These are phyloP conservation scores for Botryotinia narcissicola DNA, from an alignment of 2,329 filamentous ascomycete species.

Conservation along the genomic window DNA sequence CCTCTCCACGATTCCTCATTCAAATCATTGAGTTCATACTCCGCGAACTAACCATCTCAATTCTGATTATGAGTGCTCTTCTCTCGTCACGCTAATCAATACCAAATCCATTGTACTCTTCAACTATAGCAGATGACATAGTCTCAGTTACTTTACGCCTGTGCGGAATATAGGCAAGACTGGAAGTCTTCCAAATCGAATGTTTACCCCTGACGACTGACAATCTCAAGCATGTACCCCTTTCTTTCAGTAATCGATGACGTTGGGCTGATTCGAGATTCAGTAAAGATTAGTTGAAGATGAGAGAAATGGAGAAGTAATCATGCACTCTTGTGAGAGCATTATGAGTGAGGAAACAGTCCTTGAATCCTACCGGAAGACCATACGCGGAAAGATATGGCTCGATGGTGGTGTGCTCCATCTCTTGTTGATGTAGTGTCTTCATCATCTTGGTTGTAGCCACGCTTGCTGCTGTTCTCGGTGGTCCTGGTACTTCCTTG, in stretches of 20 bases:
- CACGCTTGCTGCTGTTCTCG: background rate
- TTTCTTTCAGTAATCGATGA: background rate
- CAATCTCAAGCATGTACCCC: background rate
- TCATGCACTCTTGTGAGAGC: background rate
- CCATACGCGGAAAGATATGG: background rate
- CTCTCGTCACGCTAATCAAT: background rate
- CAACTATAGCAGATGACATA: background rate
- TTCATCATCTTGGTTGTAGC: background rate
- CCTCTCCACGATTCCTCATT: background rate
- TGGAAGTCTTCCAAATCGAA: background rate
- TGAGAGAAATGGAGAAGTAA: background rate
- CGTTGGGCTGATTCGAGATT: background rate
- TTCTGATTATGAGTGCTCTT: background rate
- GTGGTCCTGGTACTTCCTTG: background rate
- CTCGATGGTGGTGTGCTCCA: background rate
- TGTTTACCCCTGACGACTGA: background rate
- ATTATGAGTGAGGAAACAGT: no score
- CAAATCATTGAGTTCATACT: fast-evolving
- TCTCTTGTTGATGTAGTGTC: background rate
- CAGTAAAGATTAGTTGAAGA: background rate
- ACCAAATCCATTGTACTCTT: background rate
- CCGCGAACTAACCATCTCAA: background rate
- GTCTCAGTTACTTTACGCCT: background rate
- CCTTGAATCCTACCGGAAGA: background rate
- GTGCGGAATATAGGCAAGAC: background rate